phyloP scores from a whole-genome alignment of 1,284 basidiomycete genomes.

The Rhodotorula sp. region DNA sequence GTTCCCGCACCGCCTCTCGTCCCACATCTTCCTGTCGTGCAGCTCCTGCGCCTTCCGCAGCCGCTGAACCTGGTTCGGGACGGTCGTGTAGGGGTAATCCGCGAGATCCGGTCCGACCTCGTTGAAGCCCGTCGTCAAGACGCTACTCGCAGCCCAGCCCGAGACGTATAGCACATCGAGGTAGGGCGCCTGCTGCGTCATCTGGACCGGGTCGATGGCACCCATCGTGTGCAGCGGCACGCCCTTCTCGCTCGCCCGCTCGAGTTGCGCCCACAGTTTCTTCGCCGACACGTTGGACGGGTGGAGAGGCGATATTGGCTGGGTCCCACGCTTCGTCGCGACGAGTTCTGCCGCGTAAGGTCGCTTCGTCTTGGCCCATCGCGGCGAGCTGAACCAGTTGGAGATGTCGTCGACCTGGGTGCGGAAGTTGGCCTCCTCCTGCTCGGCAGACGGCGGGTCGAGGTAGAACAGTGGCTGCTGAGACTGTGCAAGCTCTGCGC shows the following conservation, averaged over 20 bases:
- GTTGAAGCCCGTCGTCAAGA: constrained; percentile 85
- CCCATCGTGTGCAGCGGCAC: constrained; percentile 80
- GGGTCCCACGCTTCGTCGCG: constrained; percentile 82
- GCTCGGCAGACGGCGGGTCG: constrained; percentile 61
- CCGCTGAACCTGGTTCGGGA: constrained; percentile 85
- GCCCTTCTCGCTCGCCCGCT: constrained; percentile 62
- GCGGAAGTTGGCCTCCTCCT: constrained; percentile 66
- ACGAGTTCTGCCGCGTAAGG: constrained; percentile 75
- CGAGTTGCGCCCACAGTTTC: constrained; percentile 71
- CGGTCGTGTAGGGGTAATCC: constrained; percentile 91
- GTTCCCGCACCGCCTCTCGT: constrained; percentile 61
- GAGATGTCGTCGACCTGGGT: constrained; percentile 63
- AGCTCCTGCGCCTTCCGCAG: constrained; percentile 80
- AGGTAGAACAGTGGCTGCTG: constrained; percentile 56
- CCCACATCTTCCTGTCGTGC: constrained; percentile 81
- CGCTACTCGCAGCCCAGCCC: constrained; percentile 87
- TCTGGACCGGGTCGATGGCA: constrained; percentile 85
- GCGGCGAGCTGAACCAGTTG: constrained; percentile 68
- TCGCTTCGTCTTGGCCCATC: constrained; percentile 70
- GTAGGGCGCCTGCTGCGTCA: constrained; percentile 93
- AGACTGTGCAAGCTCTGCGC: background rate
- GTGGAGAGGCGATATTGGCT: constrained; percentile 69
- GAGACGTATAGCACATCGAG: constrained; percentile 93
- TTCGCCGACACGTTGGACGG: constrained; percentile 73
- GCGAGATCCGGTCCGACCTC: constrained; percentile 98